Evolutionary conservation across 495 filamentous ascomycete species (phyloP).

Genomic region (Aspergillus avenaceus): DNA sequence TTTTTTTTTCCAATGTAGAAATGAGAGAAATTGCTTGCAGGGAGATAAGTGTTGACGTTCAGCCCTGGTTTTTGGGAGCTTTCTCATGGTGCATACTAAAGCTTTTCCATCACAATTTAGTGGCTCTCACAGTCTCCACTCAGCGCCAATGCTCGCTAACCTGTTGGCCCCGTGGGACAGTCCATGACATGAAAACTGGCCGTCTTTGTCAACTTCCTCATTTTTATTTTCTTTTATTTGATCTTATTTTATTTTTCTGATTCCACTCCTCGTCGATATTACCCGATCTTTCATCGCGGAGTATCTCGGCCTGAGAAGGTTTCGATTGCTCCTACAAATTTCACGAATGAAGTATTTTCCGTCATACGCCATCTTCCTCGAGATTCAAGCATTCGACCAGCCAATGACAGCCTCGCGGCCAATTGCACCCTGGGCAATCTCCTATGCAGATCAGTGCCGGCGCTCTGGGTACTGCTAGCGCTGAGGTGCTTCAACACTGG

Average conservation of each 20-base stretch:
- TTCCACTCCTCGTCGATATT: neutral
- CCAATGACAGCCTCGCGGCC: neutral
- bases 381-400: neutral
- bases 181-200: neutral
- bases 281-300: neutral
- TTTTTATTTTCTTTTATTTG: neutral
- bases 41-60: neutral
- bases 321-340: neutral
- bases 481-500: neutral
- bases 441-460: neutral
- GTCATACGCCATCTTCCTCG: neutral
- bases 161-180: neutral
- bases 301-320: neutral
- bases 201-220: neutral
- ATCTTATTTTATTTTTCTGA: neutral
- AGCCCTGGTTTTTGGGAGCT: neutral
- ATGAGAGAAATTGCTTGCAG: slow-evolving; percentile 1
- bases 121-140: neutral
- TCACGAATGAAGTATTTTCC: neutral
- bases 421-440: neutral
- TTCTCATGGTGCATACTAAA: neutral
- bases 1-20: too few species aligned
- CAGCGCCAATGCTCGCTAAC: neutral
- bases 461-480: neutral
- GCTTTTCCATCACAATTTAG: neutral